Conservation (phyloP, 2,329 filamentous ascomycete genomes). For the Chrysoporthe austroafricana region DNA sequence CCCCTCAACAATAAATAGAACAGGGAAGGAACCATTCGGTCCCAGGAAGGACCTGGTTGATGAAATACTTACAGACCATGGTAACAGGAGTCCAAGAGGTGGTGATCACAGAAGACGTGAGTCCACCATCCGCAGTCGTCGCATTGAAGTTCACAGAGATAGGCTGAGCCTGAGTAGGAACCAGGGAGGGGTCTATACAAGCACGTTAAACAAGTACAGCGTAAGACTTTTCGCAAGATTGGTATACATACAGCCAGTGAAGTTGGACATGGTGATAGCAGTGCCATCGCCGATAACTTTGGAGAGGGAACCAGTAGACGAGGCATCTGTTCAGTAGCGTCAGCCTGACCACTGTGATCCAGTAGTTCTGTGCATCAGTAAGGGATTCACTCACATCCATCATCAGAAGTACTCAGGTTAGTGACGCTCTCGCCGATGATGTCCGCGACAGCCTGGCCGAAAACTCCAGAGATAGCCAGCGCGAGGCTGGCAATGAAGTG, state of each 20-base stretch:
- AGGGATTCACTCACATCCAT: neutral
- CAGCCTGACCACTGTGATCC: neutral
- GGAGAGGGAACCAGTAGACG: neutral
- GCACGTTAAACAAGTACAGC: neutral
- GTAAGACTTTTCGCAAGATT: neutral
- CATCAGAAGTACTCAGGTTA: neutral
- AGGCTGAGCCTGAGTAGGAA: neutral
- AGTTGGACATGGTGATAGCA: neutral
- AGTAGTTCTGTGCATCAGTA: neutral
- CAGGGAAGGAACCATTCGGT: neutral
- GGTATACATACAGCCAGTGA: neutral
- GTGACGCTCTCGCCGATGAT: neutral
- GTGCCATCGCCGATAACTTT: neutral
- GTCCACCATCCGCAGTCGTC: neutral
- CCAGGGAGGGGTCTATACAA: neutral
- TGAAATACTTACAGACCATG: neutral
- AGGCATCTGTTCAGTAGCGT: neutral
- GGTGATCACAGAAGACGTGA: neutral
- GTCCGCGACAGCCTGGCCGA: neutral
- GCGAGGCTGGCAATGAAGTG: neutral
- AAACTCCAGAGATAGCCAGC: conserved; percentile 1
- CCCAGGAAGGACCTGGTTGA: no score
- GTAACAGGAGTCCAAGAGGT: conserved; percentile 8
- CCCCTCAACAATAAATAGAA: neutral
- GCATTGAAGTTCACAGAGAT: neutral